These are phyloP conservation scores for Exserohilum rostratum DNA, from an alignment of 2,329 filamentous ascomycete genomes.

Conservation along the genomic window DNA sequence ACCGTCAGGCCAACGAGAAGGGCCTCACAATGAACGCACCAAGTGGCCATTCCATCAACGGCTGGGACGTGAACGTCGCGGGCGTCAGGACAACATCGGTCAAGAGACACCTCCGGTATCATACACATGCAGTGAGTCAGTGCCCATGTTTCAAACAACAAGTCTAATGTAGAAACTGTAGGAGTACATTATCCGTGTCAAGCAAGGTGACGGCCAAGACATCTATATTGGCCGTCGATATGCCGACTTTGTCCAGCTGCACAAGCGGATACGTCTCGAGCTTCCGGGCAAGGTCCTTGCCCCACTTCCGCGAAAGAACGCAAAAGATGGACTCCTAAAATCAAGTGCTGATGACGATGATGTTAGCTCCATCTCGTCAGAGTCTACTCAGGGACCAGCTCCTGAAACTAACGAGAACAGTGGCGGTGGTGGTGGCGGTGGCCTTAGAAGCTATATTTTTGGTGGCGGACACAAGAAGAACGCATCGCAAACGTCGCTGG, in stretches of 20 bases:
- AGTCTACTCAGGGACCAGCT: conserved; percentile 68
- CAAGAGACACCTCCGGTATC: conserved; percentile 86
- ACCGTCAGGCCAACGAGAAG: conserved; percentile 88
- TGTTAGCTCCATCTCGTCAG: conserved; percentile 78
- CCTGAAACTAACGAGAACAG: conserved; percentile 43
- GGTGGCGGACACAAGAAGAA: conserved; percentile 50
- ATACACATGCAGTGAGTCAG: conserved; percentile 80
- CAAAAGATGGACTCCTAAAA: conserved; percentile 69
- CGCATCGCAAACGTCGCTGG: conserved; percentile 49
- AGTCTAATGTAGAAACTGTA: conserved; percentile 41
- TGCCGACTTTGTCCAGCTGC: conserved; percentile 81
- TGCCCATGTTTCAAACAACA: not conserved
- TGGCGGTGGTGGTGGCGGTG: conserved; percentile 39
- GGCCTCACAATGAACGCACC: conserved; percentile 86
- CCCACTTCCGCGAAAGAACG: conserved; percentile 89
- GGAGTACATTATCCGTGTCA: conserved; percentile 90
- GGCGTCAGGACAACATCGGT: conserved; percentile 80
- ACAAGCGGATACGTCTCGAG: conserved; percentile 80
- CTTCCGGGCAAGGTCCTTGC: conserved; percentile 89
- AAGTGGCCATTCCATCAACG: conserved; percentile 89
- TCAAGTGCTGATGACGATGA: conserved; percentile 69
- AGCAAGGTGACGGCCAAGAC: conserved; percentile 75
- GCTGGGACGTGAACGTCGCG: conserved; percentile 96
- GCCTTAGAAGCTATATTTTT: conserved; percentile 54
- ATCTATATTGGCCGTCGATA: conserved; percentile 84